These are phyloP conservation scores for Acacia pycnantha DNA, from an alignment of 331 rosid genomes.

Conservation along the genomic window DNA sequence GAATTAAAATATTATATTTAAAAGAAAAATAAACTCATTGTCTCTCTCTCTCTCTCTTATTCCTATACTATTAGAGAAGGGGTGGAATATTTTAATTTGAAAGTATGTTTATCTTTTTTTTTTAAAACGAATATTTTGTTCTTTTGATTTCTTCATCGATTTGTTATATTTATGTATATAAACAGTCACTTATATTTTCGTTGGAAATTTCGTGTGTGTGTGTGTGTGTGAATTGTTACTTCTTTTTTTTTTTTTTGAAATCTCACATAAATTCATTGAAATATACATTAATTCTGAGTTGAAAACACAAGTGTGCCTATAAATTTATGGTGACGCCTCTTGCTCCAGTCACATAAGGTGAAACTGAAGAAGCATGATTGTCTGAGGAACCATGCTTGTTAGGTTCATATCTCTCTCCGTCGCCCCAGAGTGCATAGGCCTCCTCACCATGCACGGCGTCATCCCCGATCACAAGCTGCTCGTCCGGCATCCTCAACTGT, in stretches of 20 bases:
- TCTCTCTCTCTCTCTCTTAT: too few species aligned
- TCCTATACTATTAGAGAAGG: too few species aligned
- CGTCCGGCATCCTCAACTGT: constrained; percentile 86
- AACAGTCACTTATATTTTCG: background rate
- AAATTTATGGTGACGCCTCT: constrained; percentile 83
- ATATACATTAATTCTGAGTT: background rate
- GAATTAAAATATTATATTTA: too few species aligned
- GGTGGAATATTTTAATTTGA: too few species aligned
- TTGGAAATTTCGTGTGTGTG: background rate
- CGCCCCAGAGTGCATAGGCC: constrained; percentile 99
- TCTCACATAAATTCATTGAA: background rate
- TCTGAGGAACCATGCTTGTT: constrained; percentile 60
- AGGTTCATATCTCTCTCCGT: constrained; percentile 88
- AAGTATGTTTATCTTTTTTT: too few species aligned
- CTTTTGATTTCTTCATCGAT: background rate
- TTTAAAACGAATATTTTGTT: background rate
- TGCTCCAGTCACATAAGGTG: constrained; percentile 87
- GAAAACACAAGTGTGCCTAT: constrained; percentile 9
- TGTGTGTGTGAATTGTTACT: background rate
- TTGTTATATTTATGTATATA: background rate
- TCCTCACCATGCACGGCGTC: constrained; percentile 97
- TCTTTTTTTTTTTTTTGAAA: background rate
- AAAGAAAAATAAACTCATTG: too few species aligned
- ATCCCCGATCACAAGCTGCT: constrained; percentile 75
- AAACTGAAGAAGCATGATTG: constrained; percentile 28